Evolutionary conservation across 306 rosid species (phyloP).

Genomic region (Fagus crenata): DNA sequence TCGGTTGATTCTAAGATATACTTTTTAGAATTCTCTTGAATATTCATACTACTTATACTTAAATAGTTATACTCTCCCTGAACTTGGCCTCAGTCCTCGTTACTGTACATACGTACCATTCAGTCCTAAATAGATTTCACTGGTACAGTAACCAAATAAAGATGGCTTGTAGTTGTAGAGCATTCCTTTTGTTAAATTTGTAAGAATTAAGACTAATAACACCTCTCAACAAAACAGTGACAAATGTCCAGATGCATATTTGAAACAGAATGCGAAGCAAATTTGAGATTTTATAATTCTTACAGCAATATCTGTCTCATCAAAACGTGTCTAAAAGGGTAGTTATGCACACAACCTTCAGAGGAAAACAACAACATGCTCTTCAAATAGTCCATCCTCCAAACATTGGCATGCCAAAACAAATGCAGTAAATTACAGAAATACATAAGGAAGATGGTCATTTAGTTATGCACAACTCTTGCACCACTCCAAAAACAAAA

Average conservation of each 20-base stretch:
- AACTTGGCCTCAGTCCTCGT: too few relatives aligned
- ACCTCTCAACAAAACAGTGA: neutral
- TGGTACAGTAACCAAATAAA: too few relatives aligned
- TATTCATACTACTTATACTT: too few relatives aligned
- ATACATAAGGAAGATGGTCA: neutral
- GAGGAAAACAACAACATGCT: conserved; percentile 1
- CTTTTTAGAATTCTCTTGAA: too few relatives aligned
- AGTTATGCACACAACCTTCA: neutral
- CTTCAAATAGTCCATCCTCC: neutral
- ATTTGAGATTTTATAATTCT: neutral
- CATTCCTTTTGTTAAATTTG: too few relatives aligned
- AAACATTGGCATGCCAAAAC: conserved; percentile 2
- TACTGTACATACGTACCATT: too few relatives aligned
- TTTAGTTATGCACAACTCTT: conserved; percentile 26
- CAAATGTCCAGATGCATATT: neutral
- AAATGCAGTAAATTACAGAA: neutral
- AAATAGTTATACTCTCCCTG: too few relatives aligned
- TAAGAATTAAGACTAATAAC: too few relatives aligned
- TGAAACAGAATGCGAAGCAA: neutral
- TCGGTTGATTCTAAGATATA: too few relatives aligned
- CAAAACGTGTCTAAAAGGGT: neutral
- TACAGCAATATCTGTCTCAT: neutral
- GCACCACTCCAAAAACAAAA: conserved; percentile 12
- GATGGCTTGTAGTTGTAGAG: too few relatives aligned
- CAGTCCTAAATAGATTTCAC: too few relatives aligned